A percentile compares a stretch with the other conserved stretches of the same genome.
Conservation (phyloP, 2,329 filamentous ascomycete species). For the Metarhizium guizhouense region DNA sequence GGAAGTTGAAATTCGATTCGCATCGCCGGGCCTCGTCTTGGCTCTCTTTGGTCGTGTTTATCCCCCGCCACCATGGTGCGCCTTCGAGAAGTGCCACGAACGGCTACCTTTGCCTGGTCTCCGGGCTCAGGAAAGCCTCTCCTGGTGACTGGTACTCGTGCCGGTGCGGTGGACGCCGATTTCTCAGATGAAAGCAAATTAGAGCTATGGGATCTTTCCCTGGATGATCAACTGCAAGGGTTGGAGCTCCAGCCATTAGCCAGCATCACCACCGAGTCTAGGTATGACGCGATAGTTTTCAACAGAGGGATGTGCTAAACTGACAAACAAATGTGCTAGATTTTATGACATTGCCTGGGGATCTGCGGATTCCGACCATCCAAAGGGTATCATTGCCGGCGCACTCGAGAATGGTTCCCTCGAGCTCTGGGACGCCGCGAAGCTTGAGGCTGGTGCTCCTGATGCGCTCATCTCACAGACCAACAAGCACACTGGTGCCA, state of each 20-base stretch:
- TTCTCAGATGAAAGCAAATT: conserved; percentile 97
- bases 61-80: conserved; percentile 66
- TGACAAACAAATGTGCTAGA: conserved; percentile 35
- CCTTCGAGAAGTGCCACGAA: conserved; percentile 91
- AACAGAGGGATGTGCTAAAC: neutral
- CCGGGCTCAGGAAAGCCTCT: conserved; percentile 70
- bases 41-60: conserved; percentile 12
- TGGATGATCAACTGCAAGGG: conserved; percentile 67
- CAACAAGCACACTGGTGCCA: conserved; percentile 81
- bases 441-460: conserved; percentile 45
- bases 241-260: conserved; percentile 79
- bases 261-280: conserved; percentile 80
- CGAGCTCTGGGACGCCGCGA: conserved; percentile 84
- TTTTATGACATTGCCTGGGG: conserved; percentile 98
- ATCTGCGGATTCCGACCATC: conserved; percentile 66
- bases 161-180: conserved; percentile 90
- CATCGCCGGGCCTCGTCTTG: conserved; percentile 6
- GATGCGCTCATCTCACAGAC: conserved; percentile 82
- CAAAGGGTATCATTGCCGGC: conserved; percentile 85
- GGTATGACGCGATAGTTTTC: conserved; percentile 41
- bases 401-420: conserved; percentile 91
- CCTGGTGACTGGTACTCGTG: conserved; percentile 86
- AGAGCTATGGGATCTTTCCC: conserved; percentile 88
- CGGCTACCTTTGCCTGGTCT: conserved; percentile 96
- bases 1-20: neutral